Evolutionary conservation across 768 basidiomycete species (phyloP), one percentile per base, ranked within the genome.

Genomic region (Cytidiella melzeri): DNA sequence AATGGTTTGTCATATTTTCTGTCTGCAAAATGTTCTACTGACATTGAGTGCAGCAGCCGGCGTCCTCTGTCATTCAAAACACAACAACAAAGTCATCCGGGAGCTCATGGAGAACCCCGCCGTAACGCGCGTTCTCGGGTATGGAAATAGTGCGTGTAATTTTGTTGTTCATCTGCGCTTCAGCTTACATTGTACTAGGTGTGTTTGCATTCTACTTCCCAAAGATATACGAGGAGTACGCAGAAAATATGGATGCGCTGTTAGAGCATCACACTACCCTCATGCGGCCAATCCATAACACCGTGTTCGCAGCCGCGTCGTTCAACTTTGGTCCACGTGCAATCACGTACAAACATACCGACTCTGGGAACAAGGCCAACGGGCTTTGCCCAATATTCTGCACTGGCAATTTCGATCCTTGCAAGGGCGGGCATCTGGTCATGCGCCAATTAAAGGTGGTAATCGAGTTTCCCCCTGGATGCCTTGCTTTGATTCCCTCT

Each of bases 401-500:
- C 5, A 27, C 44, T 7, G 57, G 55, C 1, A 45, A 56, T 18
- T 57, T 50, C 3, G 52, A 53, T 26, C 44, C 50, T 1, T 13
- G 18, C 2, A 24, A 13, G 0, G 48, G 55, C 21, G 55, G 56
- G 1, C 55, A 58, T 25, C 34, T 60, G n/a, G 39, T 58, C 1
- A 37, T 58, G 2, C 41, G 36, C 11, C 13, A 54, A 12, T 26
- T 54, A 13, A 45, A 50, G 4, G 43, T 54, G 15, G 43, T 56
- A 9, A 23, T 58, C 4, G 40, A 54, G 21, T 53, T 56, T 34
- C 58, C 54, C 3, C 43, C 54, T 21, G 47, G 54, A 7, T 47
- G 52, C 39, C 45, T 24, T 24, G 25, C 54, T n/a, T 43, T 54
- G 18, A 56, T 56, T n/a, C 54, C 52, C 1, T 60, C 57, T 5